Base-by-base conservation (phyloP, 176 grass and related monocot species). In the Leersia perrieri region DNA sequence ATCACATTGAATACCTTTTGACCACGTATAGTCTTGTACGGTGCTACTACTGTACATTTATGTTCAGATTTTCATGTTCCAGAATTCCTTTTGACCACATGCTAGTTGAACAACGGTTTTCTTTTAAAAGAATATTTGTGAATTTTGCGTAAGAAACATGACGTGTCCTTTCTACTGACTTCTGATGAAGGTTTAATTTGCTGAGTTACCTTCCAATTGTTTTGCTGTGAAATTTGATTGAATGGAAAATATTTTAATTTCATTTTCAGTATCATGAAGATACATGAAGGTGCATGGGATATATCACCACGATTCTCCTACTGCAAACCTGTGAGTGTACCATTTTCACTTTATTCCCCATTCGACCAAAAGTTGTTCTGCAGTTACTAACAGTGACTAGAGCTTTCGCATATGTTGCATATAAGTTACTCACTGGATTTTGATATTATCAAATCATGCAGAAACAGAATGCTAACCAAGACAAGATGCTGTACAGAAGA, bases 291-390 rank as follows among this genome's bases (percentile, higher is more conserved):
- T 6, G 69, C 78, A 66, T 32, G 81, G 70, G 89, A 91, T 36
- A 84, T 91, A 60, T 94, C 89, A 14, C 92, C 92, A 27, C 58
- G 83, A 65, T 86, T 89, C 70, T 94, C 89, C 31, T 80, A 89
- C 22, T 94, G 89, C 71, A 94, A 89, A 20, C 86, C 92, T 77
- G 92, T 94, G 78, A 89, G 88, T 85, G 63, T 27, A 6, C 28
- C 33, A 61, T 47, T 45, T 67, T 77, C 27, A 18, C 6, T 49
- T 12, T 25, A 6, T 32, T 78, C 65, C 38, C 64, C 23, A 4
- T 41, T 83, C 18, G 23, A 27, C 61, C 6, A 32, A 11, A 70
- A 33, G 5, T 41, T 40, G 12, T 9, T n/a, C 66, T 61, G 34
- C 51, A n/a, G 34, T 41, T 9, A 30, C 28, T 32, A 11, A 36